Conservation (phyloP, 2,329 filamentous ascomycete genomes). For the Aspergillus uvarum region DNA sequence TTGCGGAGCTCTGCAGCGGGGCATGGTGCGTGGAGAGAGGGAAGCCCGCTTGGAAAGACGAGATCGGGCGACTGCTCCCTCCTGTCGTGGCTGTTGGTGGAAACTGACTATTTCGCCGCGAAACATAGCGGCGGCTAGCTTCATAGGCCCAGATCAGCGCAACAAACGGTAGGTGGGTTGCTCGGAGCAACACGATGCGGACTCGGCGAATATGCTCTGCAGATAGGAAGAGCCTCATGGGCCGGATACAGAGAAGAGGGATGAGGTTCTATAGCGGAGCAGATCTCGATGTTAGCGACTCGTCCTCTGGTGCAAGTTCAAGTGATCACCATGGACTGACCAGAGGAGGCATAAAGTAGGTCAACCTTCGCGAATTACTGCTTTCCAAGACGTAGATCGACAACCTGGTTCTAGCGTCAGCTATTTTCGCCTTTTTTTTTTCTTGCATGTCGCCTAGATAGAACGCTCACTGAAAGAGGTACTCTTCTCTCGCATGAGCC, state of each 20-base stretch:
- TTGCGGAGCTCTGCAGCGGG: conserved; percentile 25
- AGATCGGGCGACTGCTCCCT: conserved; percentile 18
- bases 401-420: conserved; percentile 27
- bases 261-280: conserved; percentile 54
- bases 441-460: background rate
- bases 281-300: conserved; percentile 11
- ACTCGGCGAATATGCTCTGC: conserved; percentile 54
- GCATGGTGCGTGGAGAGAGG: conserved; percentile 26
- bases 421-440: background rate
- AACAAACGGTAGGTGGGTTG: conserved; percentile 59
- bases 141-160: conserved; percentile 59
- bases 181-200: conserved; percentile 59
- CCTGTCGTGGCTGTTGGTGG: conserved; percentile 24
- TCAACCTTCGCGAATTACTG: conserved; percentile 47
- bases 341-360: conserved; percentile 49
- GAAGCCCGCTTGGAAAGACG: conserved; percentile 21
- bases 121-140: conserved; percentile 33
- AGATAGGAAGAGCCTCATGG: conserved; percentile 57
- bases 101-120: conserved; percentile 23
- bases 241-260: conserved; percentile 56
- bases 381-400: conserved; percentile 48
- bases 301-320: background rate
- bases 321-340: conserved; percentile 28
- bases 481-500: conserved; percentile 62
- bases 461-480: conserved; percentile 55